A percentile compares a stretch with the other conserved stretches of the same genome.
phyloP scores from a whole-genome alignment of 1,139 yeast species.

The Protomyces lactucae-debilis region DNA sequence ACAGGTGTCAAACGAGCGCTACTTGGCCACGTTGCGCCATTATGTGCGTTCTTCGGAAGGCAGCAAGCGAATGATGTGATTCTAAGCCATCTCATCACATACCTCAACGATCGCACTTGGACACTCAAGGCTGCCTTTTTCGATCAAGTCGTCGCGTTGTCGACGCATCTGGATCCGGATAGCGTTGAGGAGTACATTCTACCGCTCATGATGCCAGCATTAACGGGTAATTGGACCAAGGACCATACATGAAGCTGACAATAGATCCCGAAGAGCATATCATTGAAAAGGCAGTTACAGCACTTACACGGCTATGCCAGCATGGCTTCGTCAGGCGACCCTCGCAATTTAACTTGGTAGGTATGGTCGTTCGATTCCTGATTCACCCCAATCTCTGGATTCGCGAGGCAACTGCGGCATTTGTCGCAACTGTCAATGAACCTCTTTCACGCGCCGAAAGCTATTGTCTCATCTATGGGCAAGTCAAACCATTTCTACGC shows the following conservation, averaged over 20 bases:
- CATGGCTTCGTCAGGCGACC: slow-evolving; percentile 51
- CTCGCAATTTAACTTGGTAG: slow-evolving; percentile 51
- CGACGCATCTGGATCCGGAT: slow-evolving; percentile 73
- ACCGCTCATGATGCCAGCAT: slow-evolving; percentile 75
- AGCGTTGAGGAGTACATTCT: slow-evolving; percentile 82
- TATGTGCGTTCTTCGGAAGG: slow-evolving; percentile 78
- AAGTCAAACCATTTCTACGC: slow-evolving; percentile 68
- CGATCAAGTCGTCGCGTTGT: slow-evolving; percentile 68
- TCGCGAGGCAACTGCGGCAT: slow-evolving; percentile 56
- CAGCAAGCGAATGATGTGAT: slow-evolving; percentile 84
- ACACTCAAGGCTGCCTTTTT: slow-evolving; percentile 66
- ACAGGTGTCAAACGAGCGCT: slow-evolving; percentile 65
- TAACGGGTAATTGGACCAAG: slow-evolving; percentile 46
- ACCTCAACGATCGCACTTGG: slow-evolving; percentile 72
- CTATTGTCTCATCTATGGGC: slow-evolving; percentile 77
- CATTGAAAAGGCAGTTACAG: slow-evolving; percentile 66
- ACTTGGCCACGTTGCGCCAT: slow-evolving; percentile 60
- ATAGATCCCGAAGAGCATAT: slow-evolving; percentile 70
- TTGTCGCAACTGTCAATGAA: slow-evolving; percentile 59
- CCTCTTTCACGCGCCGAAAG: slow-evolving; percentile 70
- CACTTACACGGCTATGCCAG: slow-evolving; percentile 55
- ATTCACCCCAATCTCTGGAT: slow-evolving; percentile 89
- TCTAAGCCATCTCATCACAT: slow-evolving; percentile 84
- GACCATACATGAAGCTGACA: not conserved
- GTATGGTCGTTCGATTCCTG: slow-evolving; percentile 49